Evolutionary conservation across 2,329 filamentous ascomycete genomes (phyloP), one percentile per base, ranked within the genome.

Genomic region (Stachybotrys chartarum): DNA sequence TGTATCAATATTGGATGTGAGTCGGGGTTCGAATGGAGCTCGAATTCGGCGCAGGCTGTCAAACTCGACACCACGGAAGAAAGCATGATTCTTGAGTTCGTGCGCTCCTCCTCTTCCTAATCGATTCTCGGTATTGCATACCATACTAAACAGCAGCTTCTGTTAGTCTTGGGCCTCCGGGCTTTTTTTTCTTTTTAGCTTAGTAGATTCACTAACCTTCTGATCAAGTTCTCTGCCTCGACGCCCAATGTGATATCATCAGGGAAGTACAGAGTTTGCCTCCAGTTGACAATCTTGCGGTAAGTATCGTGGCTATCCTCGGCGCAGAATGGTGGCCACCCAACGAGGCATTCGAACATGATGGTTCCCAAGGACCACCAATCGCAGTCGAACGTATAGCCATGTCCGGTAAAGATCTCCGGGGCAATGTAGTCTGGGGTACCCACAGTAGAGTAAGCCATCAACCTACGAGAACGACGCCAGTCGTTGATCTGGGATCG

Each of bases 341-440:
- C 94, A 58, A 99, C 91, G 63, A 99, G 80, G 72, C 94, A 99
- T 74, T 99, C 94, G 66, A 97, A 99, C 94, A 99, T 97, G 75
- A 99, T 99, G 49, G 94, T 97, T 54, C 94, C 94, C 52, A 99
- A 82, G 24, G 90, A 96, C 94, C 94, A 99, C 94, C 94, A 99
- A 78, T 99, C 94, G 71, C 94, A 99, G 69, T 95, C 88, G 67
- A 93, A 96, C 56, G 91, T 90, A 76, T 99, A 99, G 51, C 94
- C 94, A 66, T 96, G 90, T 17, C 93, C 92, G 50, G 90, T 95
- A 73, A 99, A 97, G 65, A 99, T 97, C 71, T 99, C 94, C 3
- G 94, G 94, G 1, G 94, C 94, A 68, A 99, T 99, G 71, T 99
- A 99, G 72, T 99, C 94, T 10, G 94, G 94, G 1, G 94, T 99